A percentile compares a stretch with the other conserved stretches of the same genome.
phyloP scores from a whole-genome alignment of 805 yeast species.

The Candida berthetii region DNA sequence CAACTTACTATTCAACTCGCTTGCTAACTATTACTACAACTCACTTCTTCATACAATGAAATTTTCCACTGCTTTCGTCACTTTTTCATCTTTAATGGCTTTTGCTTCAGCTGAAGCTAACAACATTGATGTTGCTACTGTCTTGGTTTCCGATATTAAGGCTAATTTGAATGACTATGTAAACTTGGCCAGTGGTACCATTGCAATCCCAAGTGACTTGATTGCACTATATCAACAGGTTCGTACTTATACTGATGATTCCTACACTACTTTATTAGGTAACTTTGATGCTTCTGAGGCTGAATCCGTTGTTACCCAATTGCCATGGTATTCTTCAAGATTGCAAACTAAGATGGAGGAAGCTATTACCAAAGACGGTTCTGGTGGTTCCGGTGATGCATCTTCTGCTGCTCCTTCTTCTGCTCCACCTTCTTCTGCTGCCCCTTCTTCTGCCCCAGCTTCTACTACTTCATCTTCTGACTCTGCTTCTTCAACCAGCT shows the following conservation, averaged over 20 bases:
- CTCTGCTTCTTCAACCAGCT: background rate
- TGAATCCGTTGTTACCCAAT: constrained; percentile 9
- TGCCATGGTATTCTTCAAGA: constrained; percentile 24
- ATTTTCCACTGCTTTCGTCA: background rate
- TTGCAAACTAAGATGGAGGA: constrained; percentile 3
- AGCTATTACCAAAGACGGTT: background rate
- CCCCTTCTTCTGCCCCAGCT: background rate
- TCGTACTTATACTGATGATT: constrained; percentile 19
- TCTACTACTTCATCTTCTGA: background rate
- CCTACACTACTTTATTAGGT: constrained; percentile 17
- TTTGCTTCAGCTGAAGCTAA: background rate
- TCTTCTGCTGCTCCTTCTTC: background rate
- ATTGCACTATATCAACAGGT: constrained; percentile 10
- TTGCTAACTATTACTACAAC: too few species aligned
- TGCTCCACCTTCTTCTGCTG: background rate
- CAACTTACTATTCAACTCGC: too few species aligned
- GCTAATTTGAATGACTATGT: background rate
- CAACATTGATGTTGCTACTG: background rate
- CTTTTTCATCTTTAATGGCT: background rate
- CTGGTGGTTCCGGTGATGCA: background rate
- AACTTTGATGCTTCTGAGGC: constrained; percentile 12
- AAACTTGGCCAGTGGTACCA: background rate
- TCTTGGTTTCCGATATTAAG: background rate
- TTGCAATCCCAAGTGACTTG: constrained; percentile 15
- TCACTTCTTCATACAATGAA: too few species aligned